These are phyloP conservation scores for Dactylorhiza incarnata DNA, from an alignment of 106 monocot species.

Conservation along the genomic window DNA sequence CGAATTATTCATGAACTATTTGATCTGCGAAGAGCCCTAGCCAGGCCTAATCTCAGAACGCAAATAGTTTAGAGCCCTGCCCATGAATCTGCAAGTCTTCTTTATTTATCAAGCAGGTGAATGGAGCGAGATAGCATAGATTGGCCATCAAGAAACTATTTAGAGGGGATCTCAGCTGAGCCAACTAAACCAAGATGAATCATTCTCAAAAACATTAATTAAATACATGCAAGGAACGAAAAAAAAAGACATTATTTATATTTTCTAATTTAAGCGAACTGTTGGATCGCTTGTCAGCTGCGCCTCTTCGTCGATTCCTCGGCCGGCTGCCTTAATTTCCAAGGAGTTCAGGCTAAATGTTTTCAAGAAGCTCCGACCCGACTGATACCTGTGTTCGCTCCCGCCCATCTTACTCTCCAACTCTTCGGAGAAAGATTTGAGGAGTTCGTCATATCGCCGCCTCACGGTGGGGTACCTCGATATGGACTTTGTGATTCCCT, in stretches of 20 bases:
- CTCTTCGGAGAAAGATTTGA: constrained; percentile 54
- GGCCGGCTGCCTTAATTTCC: constrained; percentile 21
- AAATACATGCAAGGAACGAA: too few species aligned
- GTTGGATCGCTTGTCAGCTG: neutral
- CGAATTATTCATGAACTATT: too few species aligned
- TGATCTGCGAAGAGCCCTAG: too few species aligned
- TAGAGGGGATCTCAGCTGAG: neutral
- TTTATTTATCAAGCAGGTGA: too few species aligned
- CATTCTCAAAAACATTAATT: neutral
- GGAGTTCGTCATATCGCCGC: constrained; percentile 62
- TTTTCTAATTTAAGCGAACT: neutral
- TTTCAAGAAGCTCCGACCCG: constrained; percentile 16
- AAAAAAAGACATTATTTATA: too few species aligned
- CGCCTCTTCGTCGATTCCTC: constrained; percentile 11
- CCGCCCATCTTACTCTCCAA: constrained; percentile 54
- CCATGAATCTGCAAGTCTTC: too few species aligned
- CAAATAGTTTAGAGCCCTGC: too few species aligned
- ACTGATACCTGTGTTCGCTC: constrained; percentile 22
- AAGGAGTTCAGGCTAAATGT: constrained; percentile 54
- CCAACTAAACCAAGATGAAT: neutral
- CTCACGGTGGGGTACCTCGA: constrained; percentile 78
- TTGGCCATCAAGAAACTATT: too few species aligned
- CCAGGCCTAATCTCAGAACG: too few species aligned
- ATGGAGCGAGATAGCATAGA: too few species aligned
- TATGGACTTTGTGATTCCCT: constrained; percentile 87